phyloP scores from a whole-genome alignment of 805 yeast genomes.

The Scheffersomyces coipomensis region DNA sequence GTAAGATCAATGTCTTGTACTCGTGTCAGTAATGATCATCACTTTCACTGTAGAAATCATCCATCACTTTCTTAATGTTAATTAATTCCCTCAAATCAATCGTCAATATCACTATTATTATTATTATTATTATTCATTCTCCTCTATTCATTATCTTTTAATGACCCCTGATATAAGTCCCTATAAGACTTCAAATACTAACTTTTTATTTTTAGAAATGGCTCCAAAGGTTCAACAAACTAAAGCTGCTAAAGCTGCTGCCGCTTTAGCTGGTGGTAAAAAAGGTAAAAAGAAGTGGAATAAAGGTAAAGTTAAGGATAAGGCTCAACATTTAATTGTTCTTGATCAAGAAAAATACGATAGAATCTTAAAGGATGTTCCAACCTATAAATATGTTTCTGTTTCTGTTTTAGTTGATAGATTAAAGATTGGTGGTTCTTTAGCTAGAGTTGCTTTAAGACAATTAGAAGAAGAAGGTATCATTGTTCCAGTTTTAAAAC shows the following conservation, averaged over 20 bases:
- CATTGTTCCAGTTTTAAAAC: slow-evolving; percentile 90
- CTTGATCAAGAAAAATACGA: slow-evolving; percentile 98
- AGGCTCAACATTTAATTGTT: slow-evolving; percentile 97
- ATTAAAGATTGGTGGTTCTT: slow-evolving; percentile 97
- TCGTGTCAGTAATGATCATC: too few relatives aligned
- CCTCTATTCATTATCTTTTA: too few relatives aligned
- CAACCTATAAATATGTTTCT: slow-evolving; percentile 97
- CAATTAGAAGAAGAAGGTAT: slow-evolving; percentile 94
- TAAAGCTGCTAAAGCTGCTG: slow-evolving; percentile 99
- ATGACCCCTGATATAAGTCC: too few relatives aligned
- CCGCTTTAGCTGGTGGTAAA: slow-evolving; percentile 99
- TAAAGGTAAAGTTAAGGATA: slow-evolving; percentile 99
- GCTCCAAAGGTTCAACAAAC: slow-evolving; percentile 99
- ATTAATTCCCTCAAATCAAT: too few relatives aligned
- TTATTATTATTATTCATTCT: too few relatives aligned
- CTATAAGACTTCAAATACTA: slow-evolving; percentile 21
- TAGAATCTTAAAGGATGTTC: slow-evolving; percentile 99
- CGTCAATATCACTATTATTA: too few relatives aligned
- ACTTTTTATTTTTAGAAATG: slow-evolving; percentile 55
- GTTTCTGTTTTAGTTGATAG: slow-evolving; percentile 98
- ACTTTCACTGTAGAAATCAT: too few relatives aligned
- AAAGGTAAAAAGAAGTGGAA: slow-evolving; percentile 99
- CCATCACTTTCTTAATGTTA: too few relatives aligned
- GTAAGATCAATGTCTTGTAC: too few relatives aligned
- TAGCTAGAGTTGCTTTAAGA: slow-evolving; percentile 97